phyloP scores from a whole-genome alignment of 352 stramenopile species.

The Vaucheria bursata region DNA sequence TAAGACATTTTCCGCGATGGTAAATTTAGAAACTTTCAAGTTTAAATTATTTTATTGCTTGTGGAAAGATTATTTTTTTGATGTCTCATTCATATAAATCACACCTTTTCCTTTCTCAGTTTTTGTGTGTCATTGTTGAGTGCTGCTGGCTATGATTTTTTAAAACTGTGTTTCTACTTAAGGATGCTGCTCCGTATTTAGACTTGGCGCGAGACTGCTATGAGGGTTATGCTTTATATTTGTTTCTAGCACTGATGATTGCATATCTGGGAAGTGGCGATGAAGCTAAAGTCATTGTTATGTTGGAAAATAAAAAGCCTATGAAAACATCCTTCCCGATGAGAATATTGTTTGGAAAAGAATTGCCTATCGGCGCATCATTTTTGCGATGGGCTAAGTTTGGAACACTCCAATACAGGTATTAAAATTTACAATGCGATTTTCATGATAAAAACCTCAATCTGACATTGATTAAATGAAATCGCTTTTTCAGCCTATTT shows the following conservation, averaged over 20 bases:
- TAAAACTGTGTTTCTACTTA: slow-evolving; percentile 9
- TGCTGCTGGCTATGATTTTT: background rate
- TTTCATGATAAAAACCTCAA: no score
- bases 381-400: slow-evolving; percentile 50
- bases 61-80: background rate
- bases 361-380: slow-evolving; percentile 31
- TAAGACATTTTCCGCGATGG: background rate
- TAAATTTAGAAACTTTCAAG: background rate
- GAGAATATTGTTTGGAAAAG: slow-evolving; percentile 5
- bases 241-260: slow-evolving; percentile 92
- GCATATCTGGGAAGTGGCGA: slow-evolving; percentile 81
- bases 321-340: slow-evolving; percentile 8
- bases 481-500: no score
- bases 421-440: background rate
- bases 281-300: slow-evolving; percentile 34
- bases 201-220: slow-evolving; percentile 91
- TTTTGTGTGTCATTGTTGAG: background rate
- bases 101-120: background rate
- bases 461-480: no score
- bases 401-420: slow-evolving; percentile 53
- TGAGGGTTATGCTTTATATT: slow-evolving; percentile 95
- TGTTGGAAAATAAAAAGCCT: background rate
- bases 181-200: slow-evolving; percentile 71
- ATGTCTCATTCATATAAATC: background rate
- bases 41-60: background rate